phyloP scores from a whole-genome alignment of 148 eudicot genomes.

The Spergularia marina region DNA sequence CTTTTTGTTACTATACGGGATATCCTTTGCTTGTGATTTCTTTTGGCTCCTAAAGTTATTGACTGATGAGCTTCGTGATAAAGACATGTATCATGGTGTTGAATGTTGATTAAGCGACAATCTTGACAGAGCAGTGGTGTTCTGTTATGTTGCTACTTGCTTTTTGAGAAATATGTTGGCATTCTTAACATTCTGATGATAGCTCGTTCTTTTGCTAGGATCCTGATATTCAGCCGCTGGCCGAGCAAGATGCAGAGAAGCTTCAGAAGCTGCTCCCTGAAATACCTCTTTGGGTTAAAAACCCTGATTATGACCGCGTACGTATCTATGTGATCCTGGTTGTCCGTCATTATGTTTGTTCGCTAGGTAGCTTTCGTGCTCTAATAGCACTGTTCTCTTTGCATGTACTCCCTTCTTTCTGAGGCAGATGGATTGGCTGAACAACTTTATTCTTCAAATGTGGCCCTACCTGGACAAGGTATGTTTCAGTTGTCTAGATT shows the following conservation, averaged over 20 bases:
- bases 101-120: not conserved
- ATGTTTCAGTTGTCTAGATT: conserved; percentile 11
- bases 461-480: conserved; percentile 96
- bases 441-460: conserved; percentile 73
- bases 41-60: not conserved
- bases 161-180: not conserved
- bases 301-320: conserved; percentile 91
- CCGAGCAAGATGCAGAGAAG: conserved; percentile 57
- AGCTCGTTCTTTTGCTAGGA: conserved; percentile 42
- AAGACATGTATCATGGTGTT: too few species aligned
- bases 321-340: conserved; percentile 20
- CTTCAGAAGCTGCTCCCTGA: conserved; percentile 72
- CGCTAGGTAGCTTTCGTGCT: conserved; percentile 1
- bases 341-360: conserved; percentile 18
- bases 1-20: not conserved
- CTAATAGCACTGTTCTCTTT: conserved; percentile 15
- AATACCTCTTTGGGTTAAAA: conserved; percentile 88
- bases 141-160: not conserved
- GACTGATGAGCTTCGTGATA: not conserved
- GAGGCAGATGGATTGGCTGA: conserved; percentile 79
- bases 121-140: not conserved
- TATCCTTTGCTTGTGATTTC: not conserved
- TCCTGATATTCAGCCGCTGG: conserved; percentile 69
- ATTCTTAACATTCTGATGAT: not conserved
- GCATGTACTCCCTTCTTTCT: conserved; percentile 17